Percentiles rank a stretch among this genome's conserved stretches.
Evolutionary conservation across 1,139 yeast genomes (phyloP).

Genomic region (Ashbya aceris): DNA sequence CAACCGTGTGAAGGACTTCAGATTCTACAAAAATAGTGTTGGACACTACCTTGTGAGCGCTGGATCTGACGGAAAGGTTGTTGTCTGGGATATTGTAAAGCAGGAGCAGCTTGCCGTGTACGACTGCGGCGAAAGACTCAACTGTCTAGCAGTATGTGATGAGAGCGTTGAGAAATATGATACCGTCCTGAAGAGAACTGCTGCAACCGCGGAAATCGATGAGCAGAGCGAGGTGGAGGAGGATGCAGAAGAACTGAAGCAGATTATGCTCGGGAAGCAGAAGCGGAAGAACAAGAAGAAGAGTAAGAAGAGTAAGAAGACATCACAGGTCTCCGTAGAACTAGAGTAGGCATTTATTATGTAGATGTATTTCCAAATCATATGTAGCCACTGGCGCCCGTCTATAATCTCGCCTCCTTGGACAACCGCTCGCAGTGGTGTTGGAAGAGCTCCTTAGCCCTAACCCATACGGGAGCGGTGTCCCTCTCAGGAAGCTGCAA

Average conservation of each 20-base stretch:
- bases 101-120: constrained; percentile 84
- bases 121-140: constrained; percentile 86
- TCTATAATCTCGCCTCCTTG: neutral
- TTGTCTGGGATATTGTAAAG: constrained; percentile 69
- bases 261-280: constrained; percentile 32
- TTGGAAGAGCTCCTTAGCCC: constrained; percentile 74
- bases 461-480: constrained; percentile 82
- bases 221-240: constrained; percentile 37
- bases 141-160: constrained; percentile 71
- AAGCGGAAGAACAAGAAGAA: constrained; percentile 37
- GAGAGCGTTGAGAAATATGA: constrained; percentile 68
- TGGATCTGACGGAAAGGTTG: constrained; percentile 88
- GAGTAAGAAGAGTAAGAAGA: constrained; percentile 35
- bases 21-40: constrained; percentile 40
- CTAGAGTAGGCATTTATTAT: constrained; percentile 36
- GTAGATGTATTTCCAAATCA: constrained; percentile 1
- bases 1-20: constrained; percentile 71
- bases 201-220: constrained; percentile 51
- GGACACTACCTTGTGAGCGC: constrained; percentile 60
- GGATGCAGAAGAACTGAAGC: constrained; percentile 34
- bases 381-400: neutral
- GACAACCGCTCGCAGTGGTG: constrained; percentile 65
- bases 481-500: constrained; percentile 73
- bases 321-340: constrained; percentile 42
- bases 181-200: constrained; percentile 58